phyloP scores from a whole-genome alignment of 2,329 filamentous ascomycete genomes.

The Cryoendolithus antarcticus region DNA sequence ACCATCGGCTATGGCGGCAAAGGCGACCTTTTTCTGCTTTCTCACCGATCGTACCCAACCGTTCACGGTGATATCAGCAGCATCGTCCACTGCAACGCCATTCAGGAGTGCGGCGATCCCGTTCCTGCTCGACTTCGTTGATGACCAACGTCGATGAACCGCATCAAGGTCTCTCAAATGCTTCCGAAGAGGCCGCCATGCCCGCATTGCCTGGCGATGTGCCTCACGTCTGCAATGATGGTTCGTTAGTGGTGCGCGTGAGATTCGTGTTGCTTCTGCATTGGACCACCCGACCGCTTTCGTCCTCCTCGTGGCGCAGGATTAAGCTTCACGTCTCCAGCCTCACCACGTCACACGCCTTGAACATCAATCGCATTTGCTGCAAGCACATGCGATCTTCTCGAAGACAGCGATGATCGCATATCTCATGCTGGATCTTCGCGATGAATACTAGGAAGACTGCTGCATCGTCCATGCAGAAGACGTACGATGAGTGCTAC shows the following conservation, averaged over 20 bases:
- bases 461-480: constrained; percentile 67
- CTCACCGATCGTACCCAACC: constrained; percentile 77
- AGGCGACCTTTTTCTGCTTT: constrained; percentile 72
- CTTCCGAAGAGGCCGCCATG: constrained; percentile 11
- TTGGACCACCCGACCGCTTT: no score
- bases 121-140: neutral
- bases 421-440: no score
- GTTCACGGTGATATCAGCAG: constrained; percentile 36
- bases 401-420: no score
- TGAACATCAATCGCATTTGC: no score
- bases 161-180: neutral
- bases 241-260: no score
- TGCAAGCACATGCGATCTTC: no score
- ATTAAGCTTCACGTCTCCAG: no score
- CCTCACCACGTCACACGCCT: no score
- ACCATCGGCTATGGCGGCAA: constrained; percentile 78
- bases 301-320: no score
- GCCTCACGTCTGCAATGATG: no score
- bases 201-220: constrained; percentile 11
- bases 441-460: constrained; percentile 34
- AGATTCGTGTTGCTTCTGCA: no score
- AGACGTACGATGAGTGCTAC: constrained; percentile 96
- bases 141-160: neutral
- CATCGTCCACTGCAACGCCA: constrained; percentile 15
- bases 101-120: constrained; percentile 16